Conservation (phyloP, 805 yeast genomes). For the Kazachstania bromeliacearum region DNA sequence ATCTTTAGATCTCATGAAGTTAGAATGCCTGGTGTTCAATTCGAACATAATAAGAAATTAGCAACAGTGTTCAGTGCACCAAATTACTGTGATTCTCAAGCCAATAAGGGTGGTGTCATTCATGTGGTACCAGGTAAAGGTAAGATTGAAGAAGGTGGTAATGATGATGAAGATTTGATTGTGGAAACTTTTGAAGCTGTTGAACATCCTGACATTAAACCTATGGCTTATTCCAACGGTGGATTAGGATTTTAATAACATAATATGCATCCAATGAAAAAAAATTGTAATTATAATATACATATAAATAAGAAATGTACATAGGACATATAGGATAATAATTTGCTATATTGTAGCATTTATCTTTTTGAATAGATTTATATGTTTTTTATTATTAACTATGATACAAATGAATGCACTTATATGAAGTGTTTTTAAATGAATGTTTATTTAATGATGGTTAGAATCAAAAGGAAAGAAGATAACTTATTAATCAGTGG, state of each 20-base stretch:
- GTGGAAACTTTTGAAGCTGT: constrained; percentile 67
- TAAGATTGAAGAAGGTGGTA: constrained; percentile 30
- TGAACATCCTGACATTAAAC: constrained; percentile 82
- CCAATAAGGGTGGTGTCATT: constrained; percentile 84
- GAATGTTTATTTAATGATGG: too few species aligned
- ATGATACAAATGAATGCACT: too few species aligned
- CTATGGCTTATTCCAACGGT: constrained; percentile 80
- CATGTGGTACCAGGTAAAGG: constrained; percentile 43
- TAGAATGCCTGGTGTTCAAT: constrained; percentile 80
- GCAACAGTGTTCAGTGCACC: constrained; percentile 98
- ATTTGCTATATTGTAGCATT: too few species aligned
- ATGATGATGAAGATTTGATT: constrained; percentile 41
- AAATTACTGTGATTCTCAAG: constrained; percentile 88
- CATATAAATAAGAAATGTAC: not conserved
- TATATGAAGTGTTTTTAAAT: too few species aligned
- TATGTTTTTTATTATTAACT: too few species aligned
- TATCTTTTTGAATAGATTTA: too few species aligned
- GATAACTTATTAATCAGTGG: constrained; percentile 33
- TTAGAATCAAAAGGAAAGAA: too few species aligned
- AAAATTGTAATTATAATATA: not conserved
- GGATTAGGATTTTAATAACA: constrained; percentile 30
- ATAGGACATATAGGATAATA: not conserved
- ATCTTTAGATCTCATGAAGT: constrained; percentile 94
- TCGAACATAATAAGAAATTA: constrained; percentile 77
- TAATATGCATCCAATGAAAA: not conserved